phyloP scores from a whole-genome alignment of 139 green algal species.

The Coelastrella sp. region DNA sequence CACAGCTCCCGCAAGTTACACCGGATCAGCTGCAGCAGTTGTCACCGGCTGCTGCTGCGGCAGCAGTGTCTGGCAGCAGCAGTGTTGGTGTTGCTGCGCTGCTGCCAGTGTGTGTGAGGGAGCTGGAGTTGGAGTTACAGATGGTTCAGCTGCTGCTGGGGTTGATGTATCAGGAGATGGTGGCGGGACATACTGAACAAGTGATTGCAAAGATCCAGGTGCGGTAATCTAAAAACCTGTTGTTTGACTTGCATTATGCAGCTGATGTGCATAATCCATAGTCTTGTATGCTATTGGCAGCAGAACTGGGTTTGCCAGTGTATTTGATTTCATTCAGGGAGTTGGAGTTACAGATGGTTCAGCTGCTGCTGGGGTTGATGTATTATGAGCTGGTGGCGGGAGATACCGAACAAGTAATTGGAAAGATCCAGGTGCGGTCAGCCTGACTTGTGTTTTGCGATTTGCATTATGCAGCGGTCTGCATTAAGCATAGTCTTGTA shows the following conservation, averaged over 20 bases:
- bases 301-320: too few relatives aligned
- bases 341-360: slow-evolving; percentile 7
- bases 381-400: slow-evolving; percentile 64
- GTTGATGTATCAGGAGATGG: slow-evolving; percentile 60
- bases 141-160: slow-evolving; percentile 47
- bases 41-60: neutral
- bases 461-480: too few relatives aligned
- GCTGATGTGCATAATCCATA: too few relatives aligned
- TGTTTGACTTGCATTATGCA: too few relatives aligned
- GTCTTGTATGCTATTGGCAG: too few relatives aligned
- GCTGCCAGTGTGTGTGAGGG: neutral
- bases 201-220: slow-evolving; percentile 70
- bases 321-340: too few relatives aligned
- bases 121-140: slow-evolving; percentile 34
- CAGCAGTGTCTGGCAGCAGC: neutral
- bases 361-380: slow-evolving; percentile 55
- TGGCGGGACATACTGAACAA: slow-evolving; percentile 70
- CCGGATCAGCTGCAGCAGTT: slow-evolving; percentile 32
- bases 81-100: neutral
- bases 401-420: slow-evolving; percentile 72
- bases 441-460: too few relatives aligned
- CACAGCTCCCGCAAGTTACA: neutral
- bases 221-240: neutral
- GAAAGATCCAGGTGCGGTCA: slow-evolving; percentile 54
- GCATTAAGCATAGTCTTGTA: neutral